Conservation (phyloP, 495 filamentous ascomycete species). For the Pyrenula massariospora region DNA sequence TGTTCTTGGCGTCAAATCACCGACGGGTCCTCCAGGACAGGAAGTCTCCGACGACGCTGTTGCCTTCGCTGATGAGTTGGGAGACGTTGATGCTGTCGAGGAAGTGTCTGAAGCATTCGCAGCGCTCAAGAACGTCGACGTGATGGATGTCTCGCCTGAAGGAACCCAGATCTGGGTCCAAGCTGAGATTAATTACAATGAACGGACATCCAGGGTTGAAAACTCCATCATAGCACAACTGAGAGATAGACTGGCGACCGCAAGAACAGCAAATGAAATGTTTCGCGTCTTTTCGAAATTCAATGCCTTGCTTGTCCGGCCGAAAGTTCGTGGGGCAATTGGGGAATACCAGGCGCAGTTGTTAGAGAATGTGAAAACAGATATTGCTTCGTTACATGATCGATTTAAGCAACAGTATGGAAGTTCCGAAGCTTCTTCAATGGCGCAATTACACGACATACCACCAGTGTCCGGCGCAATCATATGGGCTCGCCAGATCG, state of each 20-base stretch:
- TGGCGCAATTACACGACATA: constrained; percentile 91
- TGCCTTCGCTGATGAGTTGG: constrained; percentile 80
- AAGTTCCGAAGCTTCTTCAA: constrained; percentile 90
- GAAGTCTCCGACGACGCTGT: constrained; percentile 32
- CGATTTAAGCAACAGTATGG: constrained; percentile 98
- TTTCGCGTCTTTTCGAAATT: constrained; percentile 99
- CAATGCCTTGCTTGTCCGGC: constrained; percentile 93
- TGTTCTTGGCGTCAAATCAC: constrained; percentile 60
- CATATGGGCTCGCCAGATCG: constrained; percentile 94
- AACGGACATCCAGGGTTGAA: constrained; percentile 89
- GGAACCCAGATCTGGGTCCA: constrained; percentile 84
- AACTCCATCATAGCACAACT: constrained; percentile 97
- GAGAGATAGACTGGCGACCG: constrained; percentile 83
- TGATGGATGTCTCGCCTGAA: constrained; percentile 80
- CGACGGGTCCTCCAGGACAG: constrained; percentile 1
- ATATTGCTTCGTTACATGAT: constrained; percentile 86
- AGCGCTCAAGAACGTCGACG: constrained; percentile 84
- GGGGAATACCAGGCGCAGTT: constrained; percentile 94
- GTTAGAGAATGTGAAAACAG: constrained; percentile 92
- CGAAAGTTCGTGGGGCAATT: constrained; percentile 95
- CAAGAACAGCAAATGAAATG: constrained; percentile 97
- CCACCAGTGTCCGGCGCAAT: constrained; percentile 94
- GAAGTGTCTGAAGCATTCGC: constrained; percentile 92
- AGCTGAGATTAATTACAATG: constrained; percentile 90
- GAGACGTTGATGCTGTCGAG: constrained; percentile 95